A percentile compares a stretch with the other conserved stretches of the same genome.
Conservation (phyloP, 192 early-diverging fungal genomes). For the Coemansia asiatica region DNA sequence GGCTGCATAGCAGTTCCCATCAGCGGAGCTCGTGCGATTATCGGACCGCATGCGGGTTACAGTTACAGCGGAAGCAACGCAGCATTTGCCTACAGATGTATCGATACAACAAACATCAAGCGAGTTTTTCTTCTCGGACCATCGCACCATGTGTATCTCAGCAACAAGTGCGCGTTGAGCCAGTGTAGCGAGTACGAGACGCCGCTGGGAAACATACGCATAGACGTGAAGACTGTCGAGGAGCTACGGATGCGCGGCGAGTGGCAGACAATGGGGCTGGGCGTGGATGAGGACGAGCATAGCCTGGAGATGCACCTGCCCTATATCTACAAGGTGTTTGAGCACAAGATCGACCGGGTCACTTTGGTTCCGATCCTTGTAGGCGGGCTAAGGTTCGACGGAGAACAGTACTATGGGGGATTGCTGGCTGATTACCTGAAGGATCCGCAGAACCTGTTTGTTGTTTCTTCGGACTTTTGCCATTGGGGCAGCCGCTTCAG, state of each 20-base stretch:
- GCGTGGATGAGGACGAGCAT: constrained; percentile 90
- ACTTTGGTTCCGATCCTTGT: constrained; percentile 90
- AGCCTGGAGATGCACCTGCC: constrained; percentile 98
- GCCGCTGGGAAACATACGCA: constrained; percentile 77
- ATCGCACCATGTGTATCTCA: constrained; percentile 84
- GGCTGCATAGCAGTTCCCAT: constrained; percentile 16
- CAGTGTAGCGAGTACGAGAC: constrained; percentile 74
- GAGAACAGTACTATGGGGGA: constrained; percentile 68
- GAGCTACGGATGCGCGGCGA: constrained; percentile 64
- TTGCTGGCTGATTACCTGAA: constrained; percentile 74
- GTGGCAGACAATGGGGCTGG: constrained; percentile 67
- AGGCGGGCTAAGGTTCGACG: constrained; percentile 62
- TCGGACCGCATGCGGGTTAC: constrained; percentile 81
- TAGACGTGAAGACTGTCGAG: constrained; percentile 63
- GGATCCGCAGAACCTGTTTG: constrained; percentile 73
- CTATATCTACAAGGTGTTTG: constrained; percentile 81
- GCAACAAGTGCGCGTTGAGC: constrained; percentile 77
- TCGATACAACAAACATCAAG: constrained; percentile 59
- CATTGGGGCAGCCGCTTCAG: constrained; percentile 92
- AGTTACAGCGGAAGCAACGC: constrained; percentile 88
- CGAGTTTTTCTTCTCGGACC: constrained; percentile 93
- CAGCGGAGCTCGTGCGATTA: constrained; percentile 36
- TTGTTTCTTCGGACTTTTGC: constrained; percentile 97
- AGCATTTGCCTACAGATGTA: constrained; percentile 81
- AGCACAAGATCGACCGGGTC: constrained; percentile 58